phyloP scores from a whole-genome alignment of 2,329 filamentous ascomycete species.

The Hypoxylon sp. region DNA sequence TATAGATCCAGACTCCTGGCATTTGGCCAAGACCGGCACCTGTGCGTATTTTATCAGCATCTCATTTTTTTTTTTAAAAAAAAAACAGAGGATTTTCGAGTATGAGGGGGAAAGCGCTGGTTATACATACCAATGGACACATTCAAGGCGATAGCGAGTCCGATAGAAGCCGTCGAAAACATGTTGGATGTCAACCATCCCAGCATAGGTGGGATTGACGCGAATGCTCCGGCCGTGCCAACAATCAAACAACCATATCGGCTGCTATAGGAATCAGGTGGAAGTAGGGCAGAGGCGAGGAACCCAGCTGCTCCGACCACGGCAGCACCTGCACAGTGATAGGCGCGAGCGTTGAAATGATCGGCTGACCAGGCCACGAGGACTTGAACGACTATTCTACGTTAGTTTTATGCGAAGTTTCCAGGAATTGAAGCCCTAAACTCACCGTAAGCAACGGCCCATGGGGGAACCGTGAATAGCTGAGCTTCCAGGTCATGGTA shows the following conservation, averaged over 20 bases:
- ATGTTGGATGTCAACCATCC: conserved; percentile 79
- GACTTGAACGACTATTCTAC: conserved; percentile 50
- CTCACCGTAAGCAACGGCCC: conserved; percentile 62
- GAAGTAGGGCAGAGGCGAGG: conserved; percentile 72
- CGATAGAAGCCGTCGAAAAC: conserved; percentile 72
- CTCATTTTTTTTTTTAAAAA: too few species aligned
- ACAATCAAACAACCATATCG: conserved; percentile 79
- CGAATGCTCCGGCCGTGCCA: conserved; percentile 73
- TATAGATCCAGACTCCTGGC: conserved; percentile 80
- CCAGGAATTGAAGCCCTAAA: not conserved
- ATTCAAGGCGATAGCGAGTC: conserved; percentile 77
- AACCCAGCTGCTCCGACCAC: conserved; percentile 62
- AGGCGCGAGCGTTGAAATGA: conserved; percentile 65
- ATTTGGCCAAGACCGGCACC: conserved; percentile 76
- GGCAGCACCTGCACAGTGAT: conserved; percentile 58
- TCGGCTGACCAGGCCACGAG: conserved; percentile 71
- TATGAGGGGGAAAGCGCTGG: too few species aligned
- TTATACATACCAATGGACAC: conserved; percentile 62
- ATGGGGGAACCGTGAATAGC: conserved; percentile 75
- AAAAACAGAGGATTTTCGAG: too few species aligned
- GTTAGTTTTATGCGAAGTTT: conserved; percentile 25
- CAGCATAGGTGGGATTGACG: conserved; percentile 75
- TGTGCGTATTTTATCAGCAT: too few species aligned
- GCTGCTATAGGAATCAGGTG: conserved; percentile 66
- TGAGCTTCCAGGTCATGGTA: conserved; percentile 63